A percentile compares a stretch with the other conserved stretches of the same genome.
phyloP scores from a whole-genome alignment of 2,329 filamentous ascomycete species.

The Penicillium sp. region DNA sequence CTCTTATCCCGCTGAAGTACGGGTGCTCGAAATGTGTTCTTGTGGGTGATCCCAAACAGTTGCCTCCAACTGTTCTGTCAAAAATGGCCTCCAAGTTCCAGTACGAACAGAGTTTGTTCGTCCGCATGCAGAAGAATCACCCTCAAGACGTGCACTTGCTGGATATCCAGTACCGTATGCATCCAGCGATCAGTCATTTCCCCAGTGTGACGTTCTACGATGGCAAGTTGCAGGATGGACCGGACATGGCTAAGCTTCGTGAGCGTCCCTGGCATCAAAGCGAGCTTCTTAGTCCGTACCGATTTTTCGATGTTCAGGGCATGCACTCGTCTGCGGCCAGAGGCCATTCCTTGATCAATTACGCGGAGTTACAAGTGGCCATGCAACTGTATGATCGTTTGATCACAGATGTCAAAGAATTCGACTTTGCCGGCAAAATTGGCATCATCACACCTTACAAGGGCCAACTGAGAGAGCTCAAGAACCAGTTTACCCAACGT shows the following conservation, averaged over 20 bases:
- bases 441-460: slow-evolving; percentile 99
- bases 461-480: slow-evolving; percentile 80
- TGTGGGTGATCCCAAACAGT: slow-evolving; percentile 94
- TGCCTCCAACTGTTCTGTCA: slow-evolving; percentile 93
- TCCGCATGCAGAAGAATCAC: slow-evolving; percentile 94
- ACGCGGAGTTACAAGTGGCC: slow-evolving; percentile 81
- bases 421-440: slow-evolving; percentile 77
- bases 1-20: slow-evolving; percentile 95
- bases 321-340: slow-evolving; percentile 76
- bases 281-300: slow-evolving; percentile 80
- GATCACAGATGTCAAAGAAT: slow-evolving; percentile 65
- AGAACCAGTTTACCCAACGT: slow-evolving; percentile 66
- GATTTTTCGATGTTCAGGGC: slow-evolving; percentile 95
- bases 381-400: slow-evolving; percentile 81
- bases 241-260: slow-evolving; percentile 74
- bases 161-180: slow-evolving; percentile 99
- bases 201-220: slow-evolving; percentile 93
- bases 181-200: slow-evolving; percentile 90
- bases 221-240: slow-evolving; percentile 78
- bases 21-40: slow-evolving; percentile 95
- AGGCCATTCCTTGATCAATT: slow-evolving; percentile 87
- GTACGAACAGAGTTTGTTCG: slow-evolving; percentile 97
- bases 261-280: slow-evolving; percentile 82
- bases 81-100: slow-evolving; percentile 88
- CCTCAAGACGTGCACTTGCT: slow-evolving; percentile 85